These are phyloP conservation scores for Penicillium brasilianum DNA, from an alignment of 2,329 filamentous ascomycete species.

Conservation along the genomic window DNA sequence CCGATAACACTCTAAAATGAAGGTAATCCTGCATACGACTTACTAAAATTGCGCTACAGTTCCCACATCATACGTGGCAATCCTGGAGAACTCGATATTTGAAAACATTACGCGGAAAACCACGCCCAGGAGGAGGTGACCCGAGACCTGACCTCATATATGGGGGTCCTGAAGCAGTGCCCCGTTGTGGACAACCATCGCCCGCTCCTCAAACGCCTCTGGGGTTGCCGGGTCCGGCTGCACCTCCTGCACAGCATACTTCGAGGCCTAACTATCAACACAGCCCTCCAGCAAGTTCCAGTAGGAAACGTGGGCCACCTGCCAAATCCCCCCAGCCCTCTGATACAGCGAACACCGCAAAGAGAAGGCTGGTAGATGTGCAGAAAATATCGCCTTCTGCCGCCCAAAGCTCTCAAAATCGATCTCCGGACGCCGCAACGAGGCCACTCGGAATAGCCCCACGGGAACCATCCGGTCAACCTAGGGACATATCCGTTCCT, in stretches of 20 bases:
- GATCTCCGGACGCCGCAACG: not conserved
- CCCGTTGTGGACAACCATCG: not conserved
- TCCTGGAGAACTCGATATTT: conserved; percentile 56
- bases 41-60: conserved; percentile 31
- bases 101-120: conserved; percentile 44
- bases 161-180: conserved; percentile 2
- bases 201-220: not conserved
- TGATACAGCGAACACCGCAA: not conserved
- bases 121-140: conserved; percentile 40
- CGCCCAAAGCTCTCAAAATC: not conserved
- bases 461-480: not conserved
- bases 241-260: not conserved
- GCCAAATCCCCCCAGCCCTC: not conserved
- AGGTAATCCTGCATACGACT: no score
- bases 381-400: not conserved
- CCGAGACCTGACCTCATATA: conserved; percentile 18
- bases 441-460: not conserved
- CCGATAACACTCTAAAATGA: not conserved
- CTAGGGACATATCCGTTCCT: not conserved
- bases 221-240: not conserved
- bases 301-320: conserved; percentile 4
- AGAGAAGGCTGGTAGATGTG: not conserved
- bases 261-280: not conserved
- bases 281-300: not conserved
- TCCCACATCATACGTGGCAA: conserved; percentile 54